Evolutionary conservation across 495 filamentous ascomycete species (phyloP), one percentile per base, ranked within the genome.

Genomic region (Aspergillus ostianus): DNA sequence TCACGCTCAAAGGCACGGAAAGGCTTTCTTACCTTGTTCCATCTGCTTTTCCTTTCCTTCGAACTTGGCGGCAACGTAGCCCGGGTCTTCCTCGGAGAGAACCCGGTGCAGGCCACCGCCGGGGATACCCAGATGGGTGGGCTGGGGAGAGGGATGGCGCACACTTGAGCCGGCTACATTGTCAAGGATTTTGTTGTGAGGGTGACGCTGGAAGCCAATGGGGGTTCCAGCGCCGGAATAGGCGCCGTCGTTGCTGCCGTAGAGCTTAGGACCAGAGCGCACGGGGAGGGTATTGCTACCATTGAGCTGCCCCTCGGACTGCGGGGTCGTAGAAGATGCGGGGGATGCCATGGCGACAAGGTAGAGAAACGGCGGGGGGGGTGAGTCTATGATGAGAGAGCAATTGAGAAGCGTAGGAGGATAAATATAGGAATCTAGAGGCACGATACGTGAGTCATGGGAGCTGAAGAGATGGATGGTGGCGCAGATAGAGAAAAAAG

Each of bases 31-130:
- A 93, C 91, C 91, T 64, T 87, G 80, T 67, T 90, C 86, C 88
- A 96, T 98, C 80, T 98, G 94, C 70, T 91, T 85, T 64, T 87
- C 83, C 76, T 96, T 97, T 64, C 95, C 95, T 77, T 91, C 88
- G 63, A 98, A 98, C 56, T 91, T 92, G 41, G 94, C 92, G 7
- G 94, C 93, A 59, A 97, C 86, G 76, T 98, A 98, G 64, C 94
- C 94, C 17, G 94, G 87, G n/a, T 92, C 93, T 64, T 91, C 87
- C 64, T 94, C 93, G 9, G 90, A 90, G 41, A 98, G 79, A 27
- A 96, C 80, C 50, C 85, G 77, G 64, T 82, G 80, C 50, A 78
- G 77, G 56, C 84, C 73, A 47, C 82, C 80, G 32, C 82, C 78
- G 6, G 90, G 88, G n/a, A 94, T 83, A 64, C 85, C 88, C 71